Evolutionary conservation across 1,284 basidiomycete genomes (phyloP).

Genomic region (Marasmius oreades): DNA sequence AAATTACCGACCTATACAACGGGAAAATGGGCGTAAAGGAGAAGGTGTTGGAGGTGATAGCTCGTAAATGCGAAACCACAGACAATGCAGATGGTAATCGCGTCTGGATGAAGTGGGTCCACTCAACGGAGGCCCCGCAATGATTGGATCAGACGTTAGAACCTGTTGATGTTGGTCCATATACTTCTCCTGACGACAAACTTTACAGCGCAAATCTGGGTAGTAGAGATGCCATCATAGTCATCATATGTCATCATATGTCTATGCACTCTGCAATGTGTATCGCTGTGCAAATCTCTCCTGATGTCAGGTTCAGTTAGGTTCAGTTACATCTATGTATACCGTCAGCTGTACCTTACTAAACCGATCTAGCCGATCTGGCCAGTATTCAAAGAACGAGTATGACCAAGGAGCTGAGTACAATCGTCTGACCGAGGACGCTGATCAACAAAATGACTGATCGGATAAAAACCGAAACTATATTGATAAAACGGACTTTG

Average conservation of each 20-base stretch:
- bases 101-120: conserved; percentile 61
- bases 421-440: too few species aligned
- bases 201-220: neutral
- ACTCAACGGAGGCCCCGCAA: conserved; percentile 18
- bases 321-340: too few species aligned
- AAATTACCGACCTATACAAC: conserved; percentile 43
- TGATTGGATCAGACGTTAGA: neutral
- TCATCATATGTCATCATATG: neutral
- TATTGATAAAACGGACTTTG: too few species aligned
- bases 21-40: conserved; percentile 70
- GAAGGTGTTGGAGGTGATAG: conserved; percentile 72
- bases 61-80: conserved; percentile 55
- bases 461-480: too few species aligned
- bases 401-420: too few species aligned
- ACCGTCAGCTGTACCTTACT: too few species aligned
- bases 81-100: conserved; percentile 52
- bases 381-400: too few species aligned
- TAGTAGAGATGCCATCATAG: neutral
- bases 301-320: too few species aligned
- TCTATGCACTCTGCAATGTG: neutral
- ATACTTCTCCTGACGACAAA: neutral
- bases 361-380: too few species aligned
- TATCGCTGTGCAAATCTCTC: neutral
- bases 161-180: neutral
- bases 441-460: too few species aligned